Evolutionary conservation across 805 yeast genomes (phyloP), one percentile per base, ranked within the genome.

Genomic region (Ogataea paraovalis): DNA sequence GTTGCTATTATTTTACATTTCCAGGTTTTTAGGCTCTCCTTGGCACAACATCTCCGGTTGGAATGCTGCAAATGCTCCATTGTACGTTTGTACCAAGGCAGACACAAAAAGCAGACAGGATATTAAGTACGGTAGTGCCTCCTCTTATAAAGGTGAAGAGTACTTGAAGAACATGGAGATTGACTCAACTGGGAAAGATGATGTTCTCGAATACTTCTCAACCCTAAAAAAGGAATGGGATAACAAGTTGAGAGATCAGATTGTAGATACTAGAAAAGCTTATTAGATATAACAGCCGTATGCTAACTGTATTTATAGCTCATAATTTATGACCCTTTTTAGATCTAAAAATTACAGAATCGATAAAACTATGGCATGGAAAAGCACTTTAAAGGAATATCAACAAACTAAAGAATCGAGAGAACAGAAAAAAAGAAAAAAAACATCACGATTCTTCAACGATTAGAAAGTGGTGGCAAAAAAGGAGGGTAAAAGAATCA

Each of bases 21-120:
- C 96, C 9, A 77, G 98, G 54, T 72, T 75, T 54, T 61, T 81
- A 25, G 99, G 99, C 1, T 85, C 96, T 4, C 85, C 85, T 14
- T 86, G 92, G 83, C 96, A 92, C 64, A 87, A 86, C 57, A 86
- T 94, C 39, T 76, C 83, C 27, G 96, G 98, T 2, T 88, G 90
- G 66, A 82, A 74, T 12, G 97, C 96, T 13, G 96, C 98, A 8
- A 85, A 86, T 61, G 88, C 98, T 2, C 88, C 94, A 1, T 74
- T 88, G 2, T 82, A 77, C 66, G 86, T 83, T 7, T 82, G 87
- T 1, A 59, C 73, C 5, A 50, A 72, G 33, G 80, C 83, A 0
- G 75, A 77, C 46, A 76, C 85, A 2, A 63, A 61, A n/a, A 62
- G 62, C 42, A 38, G 37, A 2, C 82, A 80, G 58, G 70, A 71